phyloP scores from a whole-genome alignment of 305 asterid species.

The Solanum hybrid region DNA sequence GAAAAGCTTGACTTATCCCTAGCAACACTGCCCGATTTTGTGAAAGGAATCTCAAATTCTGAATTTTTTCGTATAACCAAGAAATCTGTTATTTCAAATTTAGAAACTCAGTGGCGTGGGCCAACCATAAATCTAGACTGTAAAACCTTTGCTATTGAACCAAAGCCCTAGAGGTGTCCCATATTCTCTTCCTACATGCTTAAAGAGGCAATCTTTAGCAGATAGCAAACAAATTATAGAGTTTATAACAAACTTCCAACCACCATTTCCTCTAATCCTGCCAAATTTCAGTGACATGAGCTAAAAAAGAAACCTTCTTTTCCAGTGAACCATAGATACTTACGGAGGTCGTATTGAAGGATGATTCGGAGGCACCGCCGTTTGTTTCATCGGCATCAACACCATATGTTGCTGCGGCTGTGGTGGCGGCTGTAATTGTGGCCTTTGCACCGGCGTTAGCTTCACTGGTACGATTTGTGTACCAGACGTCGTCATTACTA shows the following conservation, averaged over 20 bases:
- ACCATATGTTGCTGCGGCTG: conserved; percentile 15
- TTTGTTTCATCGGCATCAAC: conserved; percentile 35
- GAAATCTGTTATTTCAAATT: not conserved
- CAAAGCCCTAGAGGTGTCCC: not conserved
- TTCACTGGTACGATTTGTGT: conserved; percentile 5
- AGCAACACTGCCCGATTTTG: not conserved
- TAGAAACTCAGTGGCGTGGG: not conserved
- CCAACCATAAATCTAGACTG: not conserved
- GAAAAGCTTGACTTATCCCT: not conserved
- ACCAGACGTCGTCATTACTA: not conserved
- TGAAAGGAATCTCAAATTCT: not conserved
- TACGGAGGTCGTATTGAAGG: conserved; percentile 48
- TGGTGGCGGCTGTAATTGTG: conserved; percentile 21
- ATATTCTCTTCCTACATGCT: not conserved
- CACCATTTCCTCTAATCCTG: not conserved
- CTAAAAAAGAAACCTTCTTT: not conserved
- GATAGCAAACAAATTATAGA: not conserved
- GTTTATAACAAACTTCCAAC: not conserved
- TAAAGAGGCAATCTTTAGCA: not conserved
- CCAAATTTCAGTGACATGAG: not conserved
- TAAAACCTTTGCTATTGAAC: not conserved
- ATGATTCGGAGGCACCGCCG: conserved; percentile 23
- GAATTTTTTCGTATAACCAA: not conserved
- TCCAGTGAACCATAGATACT: conserved; percentile 8
- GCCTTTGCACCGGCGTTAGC: conserved; percentile 18